Percentiles rank a stretch among this genome's conserved stretches.
These are phyloP conservation scores for Elymus sibiricus DNA, from an alignment of 176 grass and related monocot species.

Conservation along the genomic window DNA sequence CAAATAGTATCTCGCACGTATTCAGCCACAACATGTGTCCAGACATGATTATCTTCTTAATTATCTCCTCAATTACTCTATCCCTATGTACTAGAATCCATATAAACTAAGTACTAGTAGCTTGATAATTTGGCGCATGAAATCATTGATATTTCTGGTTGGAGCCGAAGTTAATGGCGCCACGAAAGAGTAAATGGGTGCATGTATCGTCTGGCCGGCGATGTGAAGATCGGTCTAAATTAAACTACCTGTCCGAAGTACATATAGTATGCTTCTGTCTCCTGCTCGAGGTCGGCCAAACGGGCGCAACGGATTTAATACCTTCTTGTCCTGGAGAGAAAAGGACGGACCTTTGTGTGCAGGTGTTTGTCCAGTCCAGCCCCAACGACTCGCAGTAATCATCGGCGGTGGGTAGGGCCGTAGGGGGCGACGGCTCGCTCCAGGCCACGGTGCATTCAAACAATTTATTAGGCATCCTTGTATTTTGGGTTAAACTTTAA, in stretches of 20 bases:
- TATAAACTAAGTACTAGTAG: background rate
- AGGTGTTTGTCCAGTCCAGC: background rate
- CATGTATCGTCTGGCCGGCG: background rate
- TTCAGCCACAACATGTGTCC: background rate
- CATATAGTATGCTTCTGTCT: background rate
- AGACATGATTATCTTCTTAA: background rate
- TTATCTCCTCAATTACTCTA: background rate
- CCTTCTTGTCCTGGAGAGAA: background rate
- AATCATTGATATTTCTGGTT: background rate
- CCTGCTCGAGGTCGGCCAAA: background rate
- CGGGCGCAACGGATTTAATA: constrained; percentile 21
- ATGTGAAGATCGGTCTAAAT: background rate
- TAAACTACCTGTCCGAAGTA: constrained; percentile 27
- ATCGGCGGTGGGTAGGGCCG: too few species aligned
- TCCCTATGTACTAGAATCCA: background rate
- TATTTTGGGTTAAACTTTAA: too few species aligned
- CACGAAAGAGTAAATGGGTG: constrained; percentile 29
- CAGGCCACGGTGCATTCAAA: constrained; percentile 14
- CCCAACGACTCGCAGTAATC: background rate
- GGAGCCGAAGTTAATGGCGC: background rate
- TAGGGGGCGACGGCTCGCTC: background rate
- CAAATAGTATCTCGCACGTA: background rate
- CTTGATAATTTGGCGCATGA: background rate
- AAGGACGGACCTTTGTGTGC: background rate
- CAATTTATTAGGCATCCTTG: too few species aligned